A percentile compares a stretch with the other conserved stretches of the same genome.
Conservation (phyloP, 2,329 filamentous ascomycete genomes). For the Paecilomyces sp. region DNA sequence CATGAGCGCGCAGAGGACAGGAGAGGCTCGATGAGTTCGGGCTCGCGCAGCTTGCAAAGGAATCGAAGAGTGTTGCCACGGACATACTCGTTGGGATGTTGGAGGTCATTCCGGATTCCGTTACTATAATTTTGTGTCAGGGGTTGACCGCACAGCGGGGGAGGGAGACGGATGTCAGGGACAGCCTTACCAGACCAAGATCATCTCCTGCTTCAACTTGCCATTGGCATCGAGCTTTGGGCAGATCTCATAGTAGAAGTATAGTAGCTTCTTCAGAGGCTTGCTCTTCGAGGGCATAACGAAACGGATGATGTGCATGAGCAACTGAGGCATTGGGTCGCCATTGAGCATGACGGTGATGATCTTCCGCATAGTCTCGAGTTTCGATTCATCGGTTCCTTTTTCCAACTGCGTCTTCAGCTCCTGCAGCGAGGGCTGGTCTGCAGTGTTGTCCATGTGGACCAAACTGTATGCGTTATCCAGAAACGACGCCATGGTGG, state of each 20-base stretch:
- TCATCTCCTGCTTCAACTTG: slow-evolving; percentile 99
- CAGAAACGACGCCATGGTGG: slow-evolving; percentile 85
- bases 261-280: slow-evolving; percentile 91
- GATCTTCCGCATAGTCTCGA: slow-evolving; percentile 94
- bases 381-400: slow-evolving; percentile 84
- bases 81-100: slow-evolving; percentile 97
- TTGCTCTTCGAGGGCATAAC: slow-evolving; percentile 99
- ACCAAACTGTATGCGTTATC: slow-evolving; percentile 95
- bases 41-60: slow-evolving; percentile 89
- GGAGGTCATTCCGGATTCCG: slow-evolving; percentile 93
- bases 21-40: slow-evolving; percentile 92
- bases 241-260: slow-evolving; percentile 99
- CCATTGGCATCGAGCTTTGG: slow-evolving; percentile 87
- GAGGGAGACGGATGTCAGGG: not conserved
- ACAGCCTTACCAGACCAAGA: slow-evolving; percentile 77
- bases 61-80: slow-evolving; percentile 97
- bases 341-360: slow-evolving; percentile 97
- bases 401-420: slow-evolving; percentile 91
- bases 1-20: slow-evolving; percentile 87
- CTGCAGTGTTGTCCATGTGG: slow-evolving; percentile 93
- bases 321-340: slow-evolving; percentile 85
- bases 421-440: slow-evolving; percentile 84
- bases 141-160: not conserved
- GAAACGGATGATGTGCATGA: slow-evolving; percentile 99
- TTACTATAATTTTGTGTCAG: slow-evolving; percentile 54